These are phyloP conservation scores for Pistacia vera DNA, from an alignment of 345 rosid genomes.

Conservation along the genomic window DNA sequence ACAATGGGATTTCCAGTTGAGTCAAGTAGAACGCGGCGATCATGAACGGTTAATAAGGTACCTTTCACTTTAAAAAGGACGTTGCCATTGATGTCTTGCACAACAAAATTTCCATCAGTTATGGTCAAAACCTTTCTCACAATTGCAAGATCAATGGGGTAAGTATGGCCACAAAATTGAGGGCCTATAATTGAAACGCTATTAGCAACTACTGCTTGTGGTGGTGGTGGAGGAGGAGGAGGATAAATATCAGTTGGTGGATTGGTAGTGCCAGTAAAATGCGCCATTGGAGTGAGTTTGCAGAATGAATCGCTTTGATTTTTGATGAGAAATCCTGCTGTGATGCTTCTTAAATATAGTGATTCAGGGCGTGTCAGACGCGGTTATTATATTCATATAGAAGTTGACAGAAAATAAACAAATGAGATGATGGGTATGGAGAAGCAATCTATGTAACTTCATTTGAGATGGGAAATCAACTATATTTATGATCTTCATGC, in stretches of 20 bases:
- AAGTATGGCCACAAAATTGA: constrained; percentile 11
- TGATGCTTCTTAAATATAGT: background rate
- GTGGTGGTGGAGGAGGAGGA: no score
- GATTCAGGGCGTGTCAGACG: background rate
- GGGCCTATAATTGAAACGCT: constrained; percentile 5
- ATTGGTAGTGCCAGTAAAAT: no score
- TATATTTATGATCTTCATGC: no score
- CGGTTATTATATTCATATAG: background rate
- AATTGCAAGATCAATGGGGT: constrained; percentile 36
- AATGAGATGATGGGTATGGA: background rate
- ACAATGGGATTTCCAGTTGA: constrained; percentile 29
- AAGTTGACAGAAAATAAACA: background rate
- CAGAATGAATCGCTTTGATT: no score
- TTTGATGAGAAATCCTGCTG: background rate
- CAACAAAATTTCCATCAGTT: constrained; percentile 38
- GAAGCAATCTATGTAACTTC: no score
- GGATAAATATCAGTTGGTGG: no score
- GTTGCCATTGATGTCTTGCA: constrained; percentile 40
- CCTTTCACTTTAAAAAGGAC: constrained; percentile 38
- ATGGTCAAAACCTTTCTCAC: constrained; percentile 35
- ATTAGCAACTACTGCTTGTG: background rate
- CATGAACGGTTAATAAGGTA: constrained; percentile 23
- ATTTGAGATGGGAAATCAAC: no score
- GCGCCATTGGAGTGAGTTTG: no score
- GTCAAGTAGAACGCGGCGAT: constrained; percentile 30